These are phyloP conservation scores for Ophiostoma pallidulum DNA, from an alignment of 2,329 filamentous ascomycete genomes.

Conservation along the genomic window DNA sequence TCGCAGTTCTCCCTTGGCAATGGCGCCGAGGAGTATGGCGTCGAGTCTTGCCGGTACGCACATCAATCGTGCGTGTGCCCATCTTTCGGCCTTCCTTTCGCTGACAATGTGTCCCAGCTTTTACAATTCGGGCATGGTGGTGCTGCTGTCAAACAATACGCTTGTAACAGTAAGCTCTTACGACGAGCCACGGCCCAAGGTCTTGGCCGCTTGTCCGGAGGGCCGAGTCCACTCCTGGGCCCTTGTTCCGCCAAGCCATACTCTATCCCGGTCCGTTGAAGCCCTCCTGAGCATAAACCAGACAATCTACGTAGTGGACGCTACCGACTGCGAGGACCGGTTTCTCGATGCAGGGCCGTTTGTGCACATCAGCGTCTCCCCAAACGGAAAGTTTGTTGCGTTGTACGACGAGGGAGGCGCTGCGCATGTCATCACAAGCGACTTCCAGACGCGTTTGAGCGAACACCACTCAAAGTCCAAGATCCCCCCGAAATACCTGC, in stretches of 20 bases:
- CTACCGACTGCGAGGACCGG: slow-evolving; percentile 82
- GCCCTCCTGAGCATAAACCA: slow-evolving; percentile 76
- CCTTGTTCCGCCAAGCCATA: slow-evolving; percentile 77
- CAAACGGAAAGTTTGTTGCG: slow-evolving; percentile 79
- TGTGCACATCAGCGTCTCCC: slow-evolving; percentile 79
- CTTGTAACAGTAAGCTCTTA: slow-evolving; percentile 83
- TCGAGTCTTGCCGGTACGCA: slow-evolving; percentile 62
- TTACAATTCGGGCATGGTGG: slow-evolving; percentile 87
- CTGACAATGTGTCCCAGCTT: slow-evolving; percentile 46
- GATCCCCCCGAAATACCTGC: slow-evolving; percentile 75
- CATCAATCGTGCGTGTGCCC: neutral
- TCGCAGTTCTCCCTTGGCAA: slow-evolving; percentile 87
- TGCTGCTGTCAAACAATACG: slow-evolving; percentile 78
- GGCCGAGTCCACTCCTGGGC: slow-evolving; percentile 82
- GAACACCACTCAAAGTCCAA: slow-evolving; percentile 85
- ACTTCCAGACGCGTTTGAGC: slow-evolving; percentile 86
- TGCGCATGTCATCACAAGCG: slow-evolving; percentile 86
- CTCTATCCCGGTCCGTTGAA: slow-evolving; percentile 86
- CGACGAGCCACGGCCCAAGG: slow-evolving; percentile 77
- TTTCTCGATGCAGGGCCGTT: slow-evolving; percentile 89
- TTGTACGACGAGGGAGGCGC: slow-evolving; percentile 79
- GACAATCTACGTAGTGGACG: slow-evolving; percentile 80
- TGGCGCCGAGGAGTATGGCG: slow-evolving; percentile 78
- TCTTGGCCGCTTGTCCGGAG: slow-evolving; percentile 66
- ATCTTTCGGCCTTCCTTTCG: neutral